Evolutionary conservation across 441 rosid genomes (phyloP).

Genomic region (Croton setiger): DNA sequence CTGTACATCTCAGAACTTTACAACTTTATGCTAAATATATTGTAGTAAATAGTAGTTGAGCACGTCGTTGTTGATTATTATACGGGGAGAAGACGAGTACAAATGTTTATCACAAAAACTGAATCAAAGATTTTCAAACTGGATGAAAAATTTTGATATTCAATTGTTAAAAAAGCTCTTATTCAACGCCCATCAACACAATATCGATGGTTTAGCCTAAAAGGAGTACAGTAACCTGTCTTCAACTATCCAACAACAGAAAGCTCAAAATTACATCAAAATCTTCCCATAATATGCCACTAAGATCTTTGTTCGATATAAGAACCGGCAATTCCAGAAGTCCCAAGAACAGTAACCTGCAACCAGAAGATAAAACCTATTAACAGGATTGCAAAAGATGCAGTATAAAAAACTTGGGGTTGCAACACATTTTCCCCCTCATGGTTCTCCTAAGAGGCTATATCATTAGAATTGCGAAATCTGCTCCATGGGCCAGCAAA

Average conservation of each 20-base stretch:
- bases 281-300: slow-evolving; percentile 5
- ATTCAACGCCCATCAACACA: slow-evolving; percentile 23
- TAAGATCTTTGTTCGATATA: slow-evolving; percentile 79
- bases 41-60: not conserved
- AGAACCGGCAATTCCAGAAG: slow-evolving; percentile 91
- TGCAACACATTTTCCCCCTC: not conserved
- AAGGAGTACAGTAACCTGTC: slow-evolving; percentile 16
- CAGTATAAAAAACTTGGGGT: not conserved
- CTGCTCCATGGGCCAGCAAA: not conserved
- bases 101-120: not conserved
- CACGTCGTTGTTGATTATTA: not conserved
- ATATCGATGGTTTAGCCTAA: slow-evolving; percentile 12
- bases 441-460: not conserved
- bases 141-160: not conserved
- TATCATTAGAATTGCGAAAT: not conserved
- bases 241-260: slow-evolving; percentile 13
- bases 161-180: slow-evolving; percentile 20
- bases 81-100: not conserved
- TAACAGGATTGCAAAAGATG: not conserved
- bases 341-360: slow-evolving; percentile 86
- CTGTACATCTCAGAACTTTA: not conserved
- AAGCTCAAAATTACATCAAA: slow-evolving; percentile 15
- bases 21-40: not conserved
- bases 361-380: slow-evolving; percentile 15
- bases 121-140: not conserved